These are phyloP conservation scores for Penicillium coffeae DNA, from an alignment of 495 filamentous ascomycete genomes.

Conservation along the genomic window DNA sequence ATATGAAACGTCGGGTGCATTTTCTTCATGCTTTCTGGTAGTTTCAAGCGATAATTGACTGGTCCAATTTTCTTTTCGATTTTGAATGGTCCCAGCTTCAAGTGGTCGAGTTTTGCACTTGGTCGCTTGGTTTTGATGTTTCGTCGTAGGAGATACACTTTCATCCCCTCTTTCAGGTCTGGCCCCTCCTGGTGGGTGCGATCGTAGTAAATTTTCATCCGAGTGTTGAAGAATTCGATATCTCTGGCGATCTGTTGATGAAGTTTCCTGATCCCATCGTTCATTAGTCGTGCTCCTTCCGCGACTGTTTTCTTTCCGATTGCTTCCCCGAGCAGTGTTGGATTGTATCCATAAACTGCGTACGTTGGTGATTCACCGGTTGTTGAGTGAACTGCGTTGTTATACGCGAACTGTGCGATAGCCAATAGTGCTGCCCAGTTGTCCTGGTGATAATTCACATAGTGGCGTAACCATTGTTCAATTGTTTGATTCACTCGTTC, in stretches of 20 bases:
- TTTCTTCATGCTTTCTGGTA: conserved; percentile 10
- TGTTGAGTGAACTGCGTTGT: conserved; percentile 6
- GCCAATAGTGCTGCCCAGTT: conserved; percentile 2
- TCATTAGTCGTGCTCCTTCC: background rate
- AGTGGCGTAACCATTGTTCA: conserved; percentile 4
- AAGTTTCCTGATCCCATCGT: background rate
- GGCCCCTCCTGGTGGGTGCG: conserved; percentile 12
- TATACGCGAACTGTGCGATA: conserved; percentile 9
- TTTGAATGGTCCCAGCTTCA: conserved; percentile 15
- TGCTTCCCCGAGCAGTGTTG: background rate
- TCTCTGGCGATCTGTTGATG: background rate
- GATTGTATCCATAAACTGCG: conserved; percentile 4
- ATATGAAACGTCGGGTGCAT: conserved; percentile 11
- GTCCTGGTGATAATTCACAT: conserved; percentile 11
- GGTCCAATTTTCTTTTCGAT: conserved; percentile 8
- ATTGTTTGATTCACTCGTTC: conserved; percentile 5
- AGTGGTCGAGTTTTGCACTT: conserved; percentile 30
- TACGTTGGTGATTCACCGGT: conserved; percentile 4
- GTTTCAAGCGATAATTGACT: conserved; percentile 8
- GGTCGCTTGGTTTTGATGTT: conserved; percentile 23
- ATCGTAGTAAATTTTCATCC: conserved; percentile 14
- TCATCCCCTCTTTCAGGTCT: conserved; percentile 24
- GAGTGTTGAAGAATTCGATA: conserved; percentile 8
- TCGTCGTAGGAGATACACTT: conserved; percentile 24
- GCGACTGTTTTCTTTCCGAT: no score